phyloP scores from a whole-genome alignment of 768 basidiomycete species.

The Russula compacta region DNA sequence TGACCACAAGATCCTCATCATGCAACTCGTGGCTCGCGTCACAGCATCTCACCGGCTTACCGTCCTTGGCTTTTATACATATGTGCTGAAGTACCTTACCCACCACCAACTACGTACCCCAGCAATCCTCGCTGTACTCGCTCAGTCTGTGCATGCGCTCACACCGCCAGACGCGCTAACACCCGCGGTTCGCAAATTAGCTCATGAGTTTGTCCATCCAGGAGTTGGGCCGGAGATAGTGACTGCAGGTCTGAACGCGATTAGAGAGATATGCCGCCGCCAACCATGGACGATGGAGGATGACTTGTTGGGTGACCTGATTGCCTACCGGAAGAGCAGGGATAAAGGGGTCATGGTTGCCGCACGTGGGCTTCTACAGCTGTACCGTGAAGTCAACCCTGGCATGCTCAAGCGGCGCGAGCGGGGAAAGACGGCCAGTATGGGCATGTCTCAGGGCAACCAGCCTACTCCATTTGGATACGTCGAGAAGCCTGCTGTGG shows the following conservation, averaged over 20 bases:
- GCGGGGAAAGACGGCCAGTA: conserved; percentile 84
- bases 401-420: conserved; percentile 84
- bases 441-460: conserved; percentile 54
- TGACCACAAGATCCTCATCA: conserved; percentile 94
- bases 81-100: conserved; percentile 88
- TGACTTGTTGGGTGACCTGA: conserved; percentile 82
- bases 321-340: conserved; percentile 91
- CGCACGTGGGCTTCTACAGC: conserved; percentile 73
- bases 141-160: conserved; percentile 90
- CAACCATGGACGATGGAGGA: conserved; percentile 98
- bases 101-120: conserved; percentile 90
- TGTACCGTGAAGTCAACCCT: conserved; percentile 96
- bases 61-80: conserved; percentile 91
- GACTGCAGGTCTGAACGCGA: conserved; percentile 92
- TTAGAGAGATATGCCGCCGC: conserved; percentile 86
- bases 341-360: conserved; percentile 92
- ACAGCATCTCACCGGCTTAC: conserved; percentile 91
- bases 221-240: conserved; percentile 95
- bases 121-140: conserved; percentile 85
- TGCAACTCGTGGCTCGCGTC: conserved; percentile 92
- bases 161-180: conserved; percentile 89
- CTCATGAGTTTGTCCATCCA: conserved; percentile 94
- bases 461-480: conserved; percentile 82
- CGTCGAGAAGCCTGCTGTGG: conserved; percentile 57
- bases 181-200: conserved; percentile 85